Evolutionary conservation across 2,329 filamentous ascomycete species (phyloP).

Genomic region (Pseudocercospora vitis): DNA sequence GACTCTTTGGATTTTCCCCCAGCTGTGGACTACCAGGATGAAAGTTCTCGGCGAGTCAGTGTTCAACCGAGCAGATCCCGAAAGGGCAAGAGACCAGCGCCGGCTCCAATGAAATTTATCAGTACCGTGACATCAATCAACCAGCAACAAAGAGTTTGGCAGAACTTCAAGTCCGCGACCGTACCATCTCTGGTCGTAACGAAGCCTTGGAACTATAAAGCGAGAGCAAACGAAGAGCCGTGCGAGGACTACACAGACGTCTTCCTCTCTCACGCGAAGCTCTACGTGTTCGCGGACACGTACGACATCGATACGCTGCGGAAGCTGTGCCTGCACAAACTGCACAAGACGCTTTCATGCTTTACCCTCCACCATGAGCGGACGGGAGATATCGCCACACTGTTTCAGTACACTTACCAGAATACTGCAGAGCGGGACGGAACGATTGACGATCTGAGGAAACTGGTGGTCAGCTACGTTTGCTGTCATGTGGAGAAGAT

Average conservation of each 20-base stretch:
- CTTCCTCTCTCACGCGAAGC: slow-evolving; percentile 14
- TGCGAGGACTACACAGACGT: slow-evolving; percentile 15
- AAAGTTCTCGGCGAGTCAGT: too few relatives aligned
- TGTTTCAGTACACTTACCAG: slow-evolving; percentile 12
- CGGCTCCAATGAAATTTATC: too few relatives aligned
- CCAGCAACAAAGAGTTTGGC: not conserved
- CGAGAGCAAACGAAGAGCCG: not conserved
- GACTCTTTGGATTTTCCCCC: too few relatives aligned
- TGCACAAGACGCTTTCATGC: slow-evolving; percentile 5
- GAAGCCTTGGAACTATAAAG: slow-evolving; percentile 33
- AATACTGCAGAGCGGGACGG: not conserved
- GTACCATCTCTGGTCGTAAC: not conserved
- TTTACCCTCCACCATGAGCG: slow-evolving; percentile 2
- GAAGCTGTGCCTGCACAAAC: slow-evolving; percentile 5
- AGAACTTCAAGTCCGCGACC: not conserved
- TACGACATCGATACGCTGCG: slow-evolving; percentile 10
- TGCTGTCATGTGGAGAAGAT: slow-evolving; percentile 13
- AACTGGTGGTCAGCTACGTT: slow-evolving; percentile 11
- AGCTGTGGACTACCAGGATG: too few relatives aligned
- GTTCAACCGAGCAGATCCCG: too few relatives aligned
- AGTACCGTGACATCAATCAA: not conserved
- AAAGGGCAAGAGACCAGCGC: too few relatives aligned
- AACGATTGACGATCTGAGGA: not conserved
- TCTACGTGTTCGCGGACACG: slow-evolving; percentile 13
- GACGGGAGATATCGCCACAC: not conserved